Conservation (phyloP, 352 stramenopile species). For the Globisporangium recalcitrans region DNA sequence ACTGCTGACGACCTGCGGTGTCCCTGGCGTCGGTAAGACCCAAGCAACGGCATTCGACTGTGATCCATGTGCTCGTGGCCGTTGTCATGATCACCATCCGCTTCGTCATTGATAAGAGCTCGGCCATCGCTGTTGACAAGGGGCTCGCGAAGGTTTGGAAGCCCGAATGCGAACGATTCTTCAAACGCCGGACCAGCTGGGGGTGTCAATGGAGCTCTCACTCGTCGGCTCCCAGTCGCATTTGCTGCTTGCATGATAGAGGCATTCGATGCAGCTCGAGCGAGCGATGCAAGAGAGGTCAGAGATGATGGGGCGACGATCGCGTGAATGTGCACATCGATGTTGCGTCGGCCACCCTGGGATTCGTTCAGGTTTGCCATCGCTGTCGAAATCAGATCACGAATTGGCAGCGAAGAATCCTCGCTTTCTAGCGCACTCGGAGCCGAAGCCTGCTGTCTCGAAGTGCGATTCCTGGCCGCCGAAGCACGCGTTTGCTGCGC, state of each 20-base stretch:
- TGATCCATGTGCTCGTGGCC: conserved; percentile 38
- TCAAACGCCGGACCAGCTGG: conserved; percentile 25
- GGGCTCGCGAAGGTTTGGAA: conserved; percentile 25
- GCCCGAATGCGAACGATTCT: conserved; percentile 31
- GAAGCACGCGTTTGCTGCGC: conserved; percentile 23
- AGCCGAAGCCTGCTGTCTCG: neutral
- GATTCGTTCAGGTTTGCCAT: conserved; percentile 23
- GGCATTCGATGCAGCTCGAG: conserved; percentile 16
- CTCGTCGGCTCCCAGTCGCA: neutral
- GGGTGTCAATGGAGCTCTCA: conserved; percentile 24
- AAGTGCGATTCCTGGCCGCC: neutral
- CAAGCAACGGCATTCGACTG: conserved; percentile 54
- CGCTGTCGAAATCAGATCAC: conserved; percentile 57
- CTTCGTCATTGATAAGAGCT: conserved; percentile 30
- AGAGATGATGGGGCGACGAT: conserved; percentile 75
- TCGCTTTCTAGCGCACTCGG: conserved; percentile 25
- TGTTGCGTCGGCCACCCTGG: conserved; percentile 44
- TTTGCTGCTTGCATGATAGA: conserved; percentile 6
- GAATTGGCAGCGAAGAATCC: conserved; percentile 49
- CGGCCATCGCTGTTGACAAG: conserved; percentile 19
- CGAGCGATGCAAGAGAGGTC: conserved; percentile 52
- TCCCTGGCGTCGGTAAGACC: conserved; percentile 30
- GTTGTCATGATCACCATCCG: conserved; percentile 17
- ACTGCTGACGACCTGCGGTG: conserved; percentile 18
- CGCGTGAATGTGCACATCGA: conserved; percentile 86